Evolutionary conservation across 116 monocot genomes (phyloP).

Genomic region (Trichopus zeylanicus): DNA sequence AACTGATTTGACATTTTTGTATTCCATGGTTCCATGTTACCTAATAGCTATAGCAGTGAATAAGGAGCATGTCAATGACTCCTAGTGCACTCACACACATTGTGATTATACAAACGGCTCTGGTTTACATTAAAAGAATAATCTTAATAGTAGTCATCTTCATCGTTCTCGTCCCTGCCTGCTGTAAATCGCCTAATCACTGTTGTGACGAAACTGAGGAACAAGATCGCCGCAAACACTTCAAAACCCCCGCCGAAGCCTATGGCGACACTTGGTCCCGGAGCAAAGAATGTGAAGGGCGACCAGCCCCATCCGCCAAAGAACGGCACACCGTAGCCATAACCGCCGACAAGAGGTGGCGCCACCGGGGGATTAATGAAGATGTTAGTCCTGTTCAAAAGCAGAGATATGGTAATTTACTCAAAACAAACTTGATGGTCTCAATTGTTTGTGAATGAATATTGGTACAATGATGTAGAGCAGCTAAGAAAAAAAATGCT

Average conservation of each 20-base stretch:
- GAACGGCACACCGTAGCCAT: constrained; percentile 67
- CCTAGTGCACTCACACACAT: too few relatives aligned
- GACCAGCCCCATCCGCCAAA: constrained; percentile 91
- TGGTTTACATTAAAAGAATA: too few relatives aligned
- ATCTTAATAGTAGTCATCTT: constrained; percentile 70
- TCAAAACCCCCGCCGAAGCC: constrained; percentile 86
- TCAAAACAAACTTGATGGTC: too few relatives aligned
- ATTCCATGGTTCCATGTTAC: too few relatives aligned
- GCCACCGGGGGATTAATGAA: constrained; percentile 83
- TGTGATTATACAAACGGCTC: too few relatives aligned
- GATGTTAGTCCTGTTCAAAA: constrained; percentile 68
- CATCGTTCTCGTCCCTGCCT: constrained; percentile 38
- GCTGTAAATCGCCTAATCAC: constrained; percentile 49
- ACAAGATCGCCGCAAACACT: constrained; percentile 47
- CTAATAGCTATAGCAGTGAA: too few relatives aligned
- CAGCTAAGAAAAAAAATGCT: too few relatives aligned
- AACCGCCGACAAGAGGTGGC: constrained; percentile 80
- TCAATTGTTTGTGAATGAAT: too few relatives aligned
- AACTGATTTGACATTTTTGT: too few relatives aligned
- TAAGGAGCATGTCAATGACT: too few relatives aligned
- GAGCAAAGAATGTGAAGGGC: constrained; percentile 81
- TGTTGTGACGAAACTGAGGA: constrained; percentile 36
- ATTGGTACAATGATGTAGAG: too few relatives aligned
- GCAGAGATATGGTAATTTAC: background rate
- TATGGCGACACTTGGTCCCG: constrained; percentile 71